Evolutionary conservation across 2,329 filamentous ascomycete genomes (phyloP).

Genomic region (Sporothrix pallida): DNA sequence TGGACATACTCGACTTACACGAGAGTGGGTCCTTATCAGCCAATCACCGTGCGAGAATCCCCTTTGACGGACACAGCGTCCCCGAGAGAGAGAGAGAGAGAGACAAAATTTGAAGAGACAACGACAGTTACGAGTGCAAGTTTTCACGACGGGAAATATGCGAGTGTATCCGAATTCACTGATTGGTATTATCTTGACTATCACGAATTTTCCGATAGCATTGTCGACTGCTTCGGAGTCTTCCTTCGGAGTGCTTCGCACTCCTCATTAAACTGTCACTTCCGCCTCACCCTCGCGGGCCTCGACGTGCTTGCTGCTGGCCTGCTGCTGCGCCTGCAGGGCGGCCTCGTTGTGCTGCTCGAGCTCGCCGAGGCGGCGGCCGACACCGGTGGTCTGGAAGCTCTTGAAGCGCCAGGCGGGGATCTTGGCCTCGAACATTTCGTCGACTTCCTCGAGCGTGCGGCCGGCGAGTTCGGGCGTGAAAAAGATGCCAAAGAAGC

Average conservation of each 20-base stretch:
- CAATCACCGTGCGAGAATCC: neutral
- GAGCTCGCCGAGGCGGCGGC: slow-evolving; percentile 18
- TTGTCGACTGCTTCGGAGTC: too few species aligned
- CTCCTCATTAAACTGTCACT: slow-evolving; percentile 42
- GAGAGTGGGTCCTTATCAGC: neutral
- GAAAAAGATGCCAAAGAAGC: slow-evolving; percentile 28
- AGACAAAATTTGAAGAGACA: too few species aligned
- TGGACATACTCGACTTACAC: neutral
- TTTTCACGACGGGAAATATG: neutral
- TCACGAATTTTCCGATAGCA: too few species aligned
- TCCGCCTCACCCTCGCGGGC: neutral
- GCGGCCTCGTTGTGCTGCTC: slow-evolving; percentile 13
- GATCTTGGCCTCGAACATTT: slow-evolving; percentile 28
- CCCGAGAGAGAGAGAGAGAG: neutral
- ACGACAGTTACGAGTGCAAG: too few species aligned
- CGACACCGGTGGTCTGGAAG: slow-evolving; percentile 24
- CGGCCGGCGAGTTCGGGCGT: slow-evolving; percentile 21
- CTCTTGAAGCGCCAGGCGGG: slow-evolving; percentile 28
- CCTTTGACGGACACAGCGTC: neutral
- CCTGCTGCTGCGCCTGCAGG: slow-evolving; percentile 20
- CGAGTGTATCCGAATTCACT: too few species aligned
- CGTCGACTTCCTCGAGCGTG: slow-evolving; percentile 30
- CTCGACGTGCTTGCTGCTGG: slow-evolving; percentile 18
- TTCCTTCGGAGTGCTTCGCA: too few species aligned
- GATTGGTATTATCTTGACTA: neutral